These are phyloP conservation scores for Beauveria bassiana DNA, from an alignment of 2,329 filamentous ascomycete species.

Conservation along the genomic window DNA sequence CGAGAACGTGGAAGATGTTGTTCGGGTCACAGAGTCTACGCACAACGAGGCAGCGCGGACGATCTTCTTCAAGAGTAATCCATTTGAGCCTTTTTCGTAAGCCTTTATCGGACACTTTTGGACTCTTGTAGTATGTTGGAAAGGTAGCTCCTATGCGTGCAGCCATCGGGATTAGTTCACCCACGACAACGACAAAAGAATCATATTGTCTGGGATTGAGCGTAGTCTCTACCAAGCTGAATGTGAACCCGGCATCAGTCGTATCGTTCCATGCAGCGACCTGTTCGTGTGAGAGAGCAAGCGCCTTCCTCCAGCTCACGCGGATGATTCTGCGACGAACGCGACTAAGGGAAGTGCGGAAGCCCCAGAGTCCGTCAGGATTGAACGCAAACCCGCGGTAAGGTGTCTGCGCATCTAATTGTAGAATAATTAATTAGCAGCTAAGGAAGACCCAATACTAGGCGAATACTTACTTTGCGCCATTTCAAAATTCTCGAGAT, in stretches of 20 bases:
- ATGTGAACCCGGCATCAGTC: background rate
- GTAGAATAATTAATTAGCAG: too few relatives aligned
- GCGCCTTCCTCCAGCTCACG: fast-evolving
- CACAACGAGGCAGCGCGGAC: background rate
- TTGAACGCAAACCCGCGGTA: background rate
- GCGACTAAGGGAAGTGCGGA: background rate
- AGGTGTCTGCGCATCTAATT: background rate
- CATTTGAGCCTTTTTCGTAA: background rate
- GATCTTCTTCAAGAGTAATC: background rate
- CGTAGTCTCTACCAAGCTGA: background rate
- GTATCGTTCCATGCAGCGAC: background rate
- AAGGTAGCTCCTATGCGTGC: background rate
- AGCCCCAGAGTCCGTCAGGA: background rate
- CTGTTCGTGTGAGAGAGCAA: fast-evolving
- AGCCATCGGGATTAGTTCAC: background rate
- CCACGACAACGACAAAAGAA: background rate
- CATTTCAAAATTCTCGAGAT: too few relatives aligned
- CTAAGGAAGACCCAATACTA: too few relatives aligned
- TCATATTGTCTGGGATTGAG: fast-evolving
- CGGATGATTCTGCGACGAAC: background rate
- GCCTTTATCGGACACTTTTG: too few relatives aligned
- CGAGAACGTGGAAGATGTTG: background rate
- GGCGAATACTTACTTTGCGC: too few relatives aligned
- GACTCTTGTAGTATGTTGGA: background rate
- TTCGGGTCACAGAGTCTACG: fast-evolving